These are phyloP conservation scores for Areca catechu DNA, from an alignment of 176 grass and related monocot species.

Conservation along the genomic window DNA sequence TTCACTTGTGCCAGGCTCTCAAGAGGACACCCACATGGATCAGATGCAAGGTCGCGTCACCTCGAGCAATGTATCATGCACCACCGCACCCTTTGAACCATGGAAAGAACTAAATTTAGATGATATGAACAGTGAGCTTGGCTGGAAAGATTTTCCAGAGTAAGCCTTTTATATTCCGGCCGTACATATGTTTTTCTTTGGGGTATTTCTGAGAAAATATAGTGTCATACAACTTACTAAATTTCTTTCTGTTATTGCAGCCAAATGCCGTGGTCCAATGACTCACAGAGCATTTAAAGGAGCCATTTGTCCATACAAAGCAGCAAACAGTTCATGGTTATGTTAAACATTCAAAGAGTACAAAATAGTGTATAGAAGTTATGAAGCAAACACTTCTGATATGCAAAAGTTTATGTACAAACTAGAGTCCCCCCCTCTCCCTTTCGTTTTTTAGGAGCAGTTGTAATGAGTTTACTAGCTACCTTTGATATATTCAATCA, in stretches of 20 bases:
- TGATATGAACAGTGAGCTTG: conserved; percentile 32
- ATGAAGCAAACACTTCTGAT: too few species aligned
- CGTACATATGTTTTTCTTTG: not conserved
- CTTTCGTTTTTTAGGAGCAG: too few species aligned
- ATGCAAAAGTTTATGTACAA: too few species aligned
- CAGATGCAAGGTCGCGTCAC: not conserved
- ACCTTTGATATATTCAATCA: too few species aligned
- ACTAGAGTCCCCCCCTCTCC: rapidly evolving
- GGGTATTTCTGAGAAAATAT: not conserved
- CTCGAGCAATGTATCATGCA: conserved; percentile 17
- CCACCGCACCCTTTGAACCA: conserved; percentile 43
- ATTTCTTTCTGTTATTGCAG: not conserved
- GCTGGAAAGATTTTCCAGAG: conserved; percentile 76
- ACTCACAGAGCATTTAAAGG: too few species aligned
- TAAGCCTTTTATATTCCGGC: conserved; percentile 29
- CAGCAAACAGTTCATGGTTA: too few species aligned
- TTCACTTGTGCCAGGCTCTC: conserved; percentile 16
- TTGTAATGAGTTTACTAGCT: too few species aligned
- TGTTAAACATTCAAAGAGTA: too few species aligned
- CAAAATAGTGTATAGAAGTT: too few species aligned
- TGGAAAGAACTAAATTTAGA: conserved; percentile 55
- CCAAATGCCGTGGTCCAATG: not conserved
- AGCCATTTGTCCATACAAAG: too few species aligned
- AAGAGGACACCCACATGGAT: conserved; percentile 12
- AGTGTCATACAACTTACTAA: too few species aligned